phyloP scores from a whole-genome alignment of 2,329 filamentous ascomycete species.

The Colletotrichum cordylinicola region DNA sequence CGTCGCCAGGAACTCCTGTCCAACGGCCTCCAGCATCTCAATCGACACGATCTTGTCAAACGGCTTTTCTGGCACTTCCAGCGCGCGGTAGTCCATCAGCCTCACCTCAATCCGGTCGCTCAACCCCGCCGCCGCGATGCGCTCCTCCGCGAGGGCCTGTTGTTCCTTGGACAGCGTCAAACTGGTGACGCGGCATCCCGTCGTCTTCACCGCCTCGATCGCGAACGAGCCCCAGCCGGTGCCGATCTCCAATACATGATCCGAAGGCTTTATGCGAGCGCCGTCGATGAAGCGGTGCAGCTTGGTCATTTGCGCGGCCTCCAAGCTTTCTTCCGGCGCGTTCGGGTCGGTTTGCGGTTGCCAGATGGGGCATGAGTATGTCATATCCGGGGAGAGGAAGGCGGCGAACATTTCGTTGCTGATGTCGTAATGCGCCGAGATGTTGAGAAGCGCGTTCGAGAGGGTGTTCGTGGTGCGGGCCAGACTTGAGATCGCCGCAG shows the following conservation, averaged over 20 bases:
- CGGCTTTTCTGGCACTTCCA: constrained; percentile 56
- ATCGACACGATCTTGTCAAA: constrained; percentile 79
- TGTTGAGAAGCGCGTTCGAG: constrained; percentile 67
- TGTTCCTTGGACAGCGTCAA: constrained; percentile 74
- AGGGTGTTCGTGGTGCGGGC: constrained; percentile 64
- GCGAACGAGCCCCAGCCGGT: constrained; percentile 80
- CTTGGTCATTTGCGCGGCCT: constrained; percentile 72
- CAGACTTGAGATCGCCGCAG: constrained; percentile 61
- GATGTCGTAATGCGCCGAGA: constrained; percentile 77
- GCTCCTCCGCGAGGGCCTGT: constrained; percentile 69
- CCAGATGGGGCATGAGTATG: constrained; percentile 77
- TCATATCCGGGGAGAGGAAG: constrained; percentile 78
- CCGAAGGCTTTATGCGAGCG: constrained; percentile 65
- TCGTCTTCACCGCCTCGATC: constrained; percentile 69
- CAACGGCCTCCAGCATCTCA: constrained; percentile 80
- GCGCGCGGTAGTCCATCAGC: constrained; percentile 71
- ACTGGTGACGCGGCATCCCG: constrained; percentile 72
- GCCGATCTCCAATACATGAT: constrained; percentile 78
- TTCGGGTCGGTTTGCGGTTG: constrained; percentile 44
- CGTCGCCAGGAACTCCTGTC: constrained; percentile 68
- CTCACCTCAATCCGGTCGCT: constrained; percentile 66
- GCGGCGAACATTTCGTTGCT: constrained; percentile 79
- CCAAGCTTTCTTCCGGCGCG: constrained; percentile 59
- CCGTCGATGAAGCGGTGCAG: constrained; percentile 70
- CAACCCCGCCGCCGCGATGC: constrained; percentile 67